A percentile compares a stretch with the other conserved stretches of the same genome.
Evolutionary conservation across 352 stramenopile genomes (phyloP).

Genomic region (Pythium guiyangense): DNA sequence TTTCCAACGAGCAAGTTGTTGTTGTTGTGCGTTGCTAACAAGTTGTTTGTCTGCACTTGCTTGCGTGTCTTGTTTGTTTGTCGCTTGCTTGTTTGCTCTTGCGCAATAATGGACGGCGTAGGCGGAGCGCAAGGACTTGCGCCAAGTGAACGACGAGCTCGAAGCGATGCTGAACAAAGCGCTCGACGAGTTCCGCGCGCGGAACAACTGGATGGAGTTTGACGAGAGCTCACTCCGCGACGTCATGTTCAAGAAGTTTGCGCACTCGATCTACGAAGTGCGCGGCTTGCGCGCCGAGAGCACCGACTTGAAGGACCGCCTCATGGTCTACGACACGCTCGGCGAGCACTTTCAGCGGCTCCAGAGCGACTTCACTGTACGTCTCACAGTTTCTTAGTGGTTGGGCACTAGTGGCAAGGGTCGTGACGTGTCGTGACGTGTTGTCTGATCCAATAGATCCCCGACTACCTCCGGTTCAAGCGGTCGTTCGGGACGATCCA

Average conservation of each 20-base stretch:
- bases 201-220: constrained; percentile 46
- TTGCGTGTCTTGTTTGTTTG: constrained; percentile 1
- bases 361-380: constrained; percentile 49
- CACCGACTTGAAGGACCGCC: constrained; percentile 39
- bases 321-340: constrained; percentile 57
- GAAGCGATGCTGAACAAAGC: constrained; percentile 36
- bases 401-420: too few species aligned
- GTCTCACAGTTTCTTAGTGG: background rate
- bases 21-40: too few species aligned
- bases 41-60: too few species aligned
- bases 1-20: too few species aligned
- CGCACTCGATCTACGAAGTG: constrained; percentile 74
- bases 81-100: too few species aligned
- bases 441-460: constrained; percentile 22
- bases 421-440: background rate
- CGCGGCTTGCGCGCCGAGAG: constrained; percentile 38
- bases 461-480: constrained; percentile 23
- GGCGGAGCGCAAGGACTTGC: constrained; percentile 48
- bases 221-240: constrained; percentile 45
- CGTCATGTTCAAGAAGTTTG: constrained; percentile 58
- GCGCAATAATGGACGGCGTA: constrained; percentile 15
- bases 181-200: constrained; percentile 27
- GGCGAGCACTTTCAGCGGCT: constrained; percentile 70
- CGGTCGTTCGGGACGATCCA: constrained; percentile 59
- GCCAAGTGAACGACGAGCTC: constrained; percentile 51